Percentiles rank a stretch among this genome's conserved stretches.
These are phyloP conservation scores for Cadophora sp. DNA, from an alignment of 2,329 filamentous ascomycete genomes.

Conservation along the genomic window DNA sequence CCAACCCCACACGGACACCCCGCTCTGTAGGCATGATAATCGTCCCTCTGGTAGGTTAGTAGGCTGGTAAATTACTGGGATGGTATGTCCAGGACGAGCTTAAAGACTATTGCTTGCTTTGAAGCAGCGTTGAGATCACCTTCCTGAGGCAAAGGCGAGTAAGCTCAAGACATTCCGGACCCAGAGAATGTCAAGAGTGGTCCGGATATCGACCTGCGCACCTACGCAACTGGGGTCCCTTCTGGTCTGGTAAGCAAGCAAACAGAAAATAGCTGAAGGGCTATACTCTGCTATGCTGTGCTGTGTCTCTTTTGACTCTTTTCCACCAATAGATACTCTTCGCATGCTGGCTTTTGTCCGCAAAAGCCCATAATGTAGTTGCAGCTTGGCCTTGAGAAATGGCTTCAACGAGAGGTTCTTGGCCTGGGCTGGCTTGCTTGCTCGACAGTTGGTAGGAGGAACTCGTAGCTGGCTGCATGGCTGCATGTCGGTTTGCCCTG, in stretches of 20 bases:
- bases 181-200: neutral
- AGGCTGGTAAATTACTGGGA: too few species aligned
- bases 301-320: neutral
- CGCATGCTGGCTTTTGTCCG: slow-evolving; percentile 4
- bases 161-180: neutral
- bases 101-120: neutral
- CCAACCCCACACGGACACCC: slow-evolving; percentile 12
- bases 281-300: neutral
- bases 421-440: slow-evolving; percentile 3
- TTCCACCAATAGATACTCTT: slow-evolving; percentile 1
- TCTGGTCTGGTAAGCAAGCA: too few species aligned
- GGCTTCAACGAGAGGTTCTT: neutral
- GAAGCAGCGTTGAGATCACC: neutral
- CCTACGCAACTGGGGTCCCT: neutral
- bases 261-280: neutral
- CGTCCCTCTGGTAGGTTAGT: too few species aligned
- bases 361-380: neutral
- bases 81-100: neutral
- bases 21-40: too few species aligned
- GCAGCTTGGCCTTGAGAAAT: neutral
- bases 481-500: neutral
- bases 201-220: neutral
- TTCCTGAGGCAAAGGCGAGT: neutral
- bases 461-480: neutral
- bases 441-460: too few species aligned